phyloP scores from a whole-genome alignment of 2,329 filamentous ascomycete species.

The Ceratocystis smalleyi region DNA sequence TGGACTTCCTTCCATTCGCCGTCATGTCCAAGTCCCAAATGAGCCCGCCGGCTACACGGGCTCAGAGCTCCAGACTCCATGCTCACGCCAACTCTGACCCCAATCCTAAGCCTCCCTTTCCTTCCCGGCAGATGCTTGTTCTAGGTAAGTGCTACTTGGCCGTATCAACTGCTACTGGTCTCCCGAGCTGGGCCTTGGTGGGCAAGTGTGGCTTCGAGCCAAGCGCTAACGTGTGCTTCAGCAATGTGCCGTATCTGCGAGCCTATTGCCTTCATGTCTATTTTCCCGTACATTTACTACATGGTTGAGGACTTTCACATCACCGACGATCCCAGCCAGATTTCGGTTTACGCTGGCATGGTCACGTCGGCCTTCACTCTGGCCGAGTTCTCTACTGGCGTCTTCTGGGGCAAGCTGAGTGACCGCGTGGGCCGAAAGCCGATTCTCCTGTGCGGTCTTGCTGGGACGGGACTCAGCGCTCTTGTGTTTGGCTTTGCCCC shows the following conservation, averaged over 20 bases:
- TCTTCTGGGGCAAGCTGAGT: slow-evolving; percentile 86
- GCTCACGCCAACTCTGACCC: background rate
- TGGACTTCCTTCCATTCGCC: background rate
- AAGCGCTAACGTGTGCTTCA: slow-evolving; percentile 24
- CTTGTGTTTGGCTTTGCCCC: slow-evolving; percentile 80
- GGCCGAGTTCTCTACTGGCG: slow-evolving; percentile 81
- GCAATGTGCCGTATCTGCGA: slow-evolving; percentile 93
- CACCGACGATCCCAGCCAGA: slow-evolving; percentile 60
- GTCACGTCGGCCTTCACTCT: slow-evolving; percentile 93
- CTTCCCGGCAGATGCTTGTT: slow-evolving; percentile 28
- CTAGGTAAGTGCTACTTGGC: slow-evolving; percentile 26
- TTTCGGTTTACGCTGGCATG: slow-evolving; percentile 86
- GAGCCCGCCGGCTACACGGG: background rate
- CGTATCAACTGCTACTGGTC: background rate
- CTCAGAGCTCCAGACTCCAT: background rate
- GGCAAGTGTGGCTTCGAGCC: slow-evolving; percentile 9
- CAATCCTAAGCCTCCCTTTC: slow-evolving; percentile 26
- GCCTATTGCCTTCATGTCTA: slow-evolving; percentile 98
- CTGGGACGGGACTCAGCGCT: slow-evolving; percentile 85
- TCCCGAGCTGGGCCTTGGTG: background rate
- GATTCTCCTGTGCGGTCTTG: slow-evolving; percentile 73
- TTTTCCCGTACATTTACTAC: slow-evolving; percentile 95
- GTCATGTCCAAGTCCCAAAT: slow-evolving; percentile 1
- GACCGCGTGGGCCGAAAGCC: slow-evolving; percentile 87
- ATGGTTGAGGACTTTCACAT: slow-evolving; percentile 90